Evolutionary conservation across 345 rosid genomes (phyloP), one percentile per base, ranked within the genome.

Genomic region (Lagerstroemia speciosa): DNA sequence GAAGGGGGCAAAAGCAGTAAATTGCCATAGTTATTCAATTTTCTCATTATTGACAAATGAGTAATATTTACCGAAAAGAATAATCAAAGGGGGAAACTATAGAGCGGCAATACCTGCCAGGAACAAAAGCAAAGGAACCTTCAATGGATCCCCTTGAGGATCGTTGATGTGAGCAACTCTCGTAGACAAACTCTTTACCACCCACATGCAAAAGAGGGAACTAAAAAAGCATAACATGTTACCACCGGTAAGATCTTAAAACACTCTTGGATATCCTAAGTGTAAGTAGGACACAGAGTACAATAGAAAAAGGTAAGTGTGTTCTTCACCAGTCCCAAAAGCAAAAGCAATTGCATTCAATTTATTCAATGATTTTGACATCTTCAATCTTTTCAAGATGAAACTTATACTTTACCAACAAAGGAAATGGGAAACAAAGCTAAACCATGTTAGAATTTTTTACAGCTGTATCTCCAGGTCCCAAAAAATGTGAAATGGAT

Each of bases 121-220:
- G 97, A 20, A 91, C 85, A 85, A 93, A 93, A 48, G 91, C 85
- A 80, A 89, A 93, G 76, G 85, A 80, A 20, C 97, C 97, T 74
- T 86, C 86, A 73, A 89, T 29, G 7, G 90, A 87, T 41, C 93
- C 94, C n/a, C n/a, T n/a, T 12, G 81, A 22, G 70, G 81, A 48
- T 15, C 74, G 70, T 30, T 83, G 79, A 26, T 55, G 31, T 0
- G 86, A 9, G 75, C 83, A 82, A 71, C 98, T 89, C 75, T 84
- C 79, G 63, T 91, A 93, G 55, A 93, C 84, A 76, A 86, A 91
- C 65, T 93, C 97, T 66, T 84, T 61, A 69, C 76, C 83, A 16
- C 89, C 89, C 29, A 88, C 75, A 71, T 27, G 73, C 83, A 93
- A 73, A 36, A 88, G 84, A 7, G 95, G 96, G 52, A 50, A 84